A percentile compares a stretch with the other conserved stretches of the same genome.
phyloP scores from a whole-genome alignment of 306 rosid genomes.

The Prunus fruticosa region DNA sequence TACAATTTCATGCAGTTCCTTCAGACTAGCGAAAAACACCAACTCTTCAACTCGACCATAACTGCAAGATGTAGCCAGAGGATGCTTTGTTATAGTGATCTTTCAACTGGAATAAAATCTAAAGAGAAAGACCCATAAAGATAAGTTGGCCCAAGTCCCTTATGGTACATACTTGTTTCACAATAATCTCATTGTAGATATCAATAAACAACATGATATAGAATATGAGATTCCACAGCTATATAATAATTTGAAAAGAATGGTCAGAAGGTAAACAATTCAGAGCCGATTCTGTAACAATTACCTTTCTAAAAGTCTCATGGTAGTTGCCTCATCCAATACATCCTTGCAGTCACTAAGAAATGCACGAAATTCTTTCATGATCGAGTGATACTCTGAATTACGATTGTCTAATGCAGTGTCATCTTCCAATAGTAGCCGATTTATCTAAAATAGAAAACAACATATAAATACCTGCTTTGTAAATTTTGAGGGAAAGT shows the following conservation, averaged over 20 bases:
- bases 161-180: background rate
- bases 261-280: background rate
- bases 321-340: constrained; percentile 91
- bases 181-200: background rate
- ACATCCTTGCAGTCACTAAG: constrained; percentile 92
- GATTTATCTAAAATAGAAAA: constrained; percentile 61
- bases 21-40: constrained; percentile 91
- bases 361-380: constrained; percentile 84
- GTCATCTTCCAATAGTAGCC: constrained; percentile 91
- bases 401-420: constrained; percentile 59
- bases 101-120: constrained; percentile 21
- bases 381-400: constrained; percentile 77
- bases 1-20: constrained; percentile 91
- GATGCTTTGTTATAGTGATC: constrained; percentile 6
- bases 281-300: constrained; percentile 21
- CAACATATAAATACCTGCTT: constrained; percentile 8
- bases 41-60: constrained; percentile 94
- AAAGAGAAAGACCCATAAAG: constrained; percentile 6
- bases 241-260: background rate
- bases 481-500: background rate
- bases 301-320: constrained; percentile 90
- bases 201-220: background rate
- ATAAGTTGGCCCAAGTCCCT: background rate
- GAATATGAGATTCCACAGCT: background rate
- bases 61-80: constrained; percentile 55